Evolutionary conservation across 805 yeast genomes (phyloP).

Genomic region (Yamadazyma akitaensis): DNA sequence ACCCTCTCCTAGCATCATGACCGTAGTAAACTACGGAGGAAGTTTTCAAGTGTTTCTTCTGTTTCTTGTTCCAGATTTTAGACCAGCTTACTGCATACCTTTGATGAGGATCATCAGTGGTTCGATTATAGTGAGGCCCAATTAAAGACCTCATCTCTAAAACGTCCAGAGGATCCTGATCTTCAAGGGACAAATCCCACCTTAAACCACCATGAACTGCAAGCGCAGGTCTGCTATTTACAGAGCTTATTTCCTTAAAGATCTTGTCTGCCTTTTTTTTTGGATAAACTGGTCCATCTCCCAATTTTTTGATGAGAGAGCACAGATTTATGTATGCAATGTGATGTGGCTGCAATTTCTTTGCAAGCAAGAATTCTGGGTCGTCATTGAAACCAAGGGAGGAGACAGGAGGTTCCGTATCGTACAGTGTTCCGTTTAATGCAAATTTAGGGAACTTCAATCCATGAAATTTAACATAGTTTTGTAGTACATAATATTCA

Average conservation of each 20-base stretch:
- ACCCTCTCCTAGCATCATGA: constrained; percentile 81
- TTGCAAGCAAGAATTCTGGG: constrained; percentile 46
- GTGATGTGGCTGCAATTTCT: constrained; percentile 56
- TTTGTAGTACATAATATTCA: constrained; percentile 65
- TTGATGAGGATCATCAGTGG: constrained; percentile 47
- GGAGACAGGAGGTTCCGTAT: background rate
- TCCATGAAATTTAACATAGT: constrained; percentile 61
- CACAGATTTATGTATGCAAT: constrained; percentile 58
- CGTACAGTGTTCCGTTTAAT: constrained; percentile 7
- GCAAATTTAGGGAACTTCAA: constrained; percentile 32
- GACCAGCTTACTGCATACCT: constrained; percentile 51
- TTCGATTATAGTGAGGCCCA: constrained; percentile 57
- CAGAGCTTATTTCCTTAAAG: constrained; percentile 19
- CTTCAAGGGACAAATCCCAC: constrained; percentile 57
- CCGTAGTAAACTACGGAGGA: constrained; percentile 66
- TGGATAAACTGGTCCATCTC: constrained; percentile 50
- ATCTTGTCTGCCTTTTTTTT: constrained; percentile 20
- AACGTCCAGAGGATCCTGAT: constrained; percentile 60
- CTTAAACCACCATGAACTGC: constrained; percentile 84
- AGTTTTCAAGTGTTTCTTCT: constrained; percentile 29
- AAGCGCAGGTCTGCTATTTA: constrained; percentile 28
- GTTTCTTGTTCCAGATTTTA: constrained; percentile 50
- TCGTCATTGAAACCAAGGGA: constrained; percentile 25
- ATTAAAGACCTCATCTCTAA: constrained; percentile 68
- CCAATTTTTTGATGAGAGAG: constrained; percentile 60